Evolutionary conservation across 208 protist species (phyloP).

Genomic region (Wallacemonas sp.): DNA sequence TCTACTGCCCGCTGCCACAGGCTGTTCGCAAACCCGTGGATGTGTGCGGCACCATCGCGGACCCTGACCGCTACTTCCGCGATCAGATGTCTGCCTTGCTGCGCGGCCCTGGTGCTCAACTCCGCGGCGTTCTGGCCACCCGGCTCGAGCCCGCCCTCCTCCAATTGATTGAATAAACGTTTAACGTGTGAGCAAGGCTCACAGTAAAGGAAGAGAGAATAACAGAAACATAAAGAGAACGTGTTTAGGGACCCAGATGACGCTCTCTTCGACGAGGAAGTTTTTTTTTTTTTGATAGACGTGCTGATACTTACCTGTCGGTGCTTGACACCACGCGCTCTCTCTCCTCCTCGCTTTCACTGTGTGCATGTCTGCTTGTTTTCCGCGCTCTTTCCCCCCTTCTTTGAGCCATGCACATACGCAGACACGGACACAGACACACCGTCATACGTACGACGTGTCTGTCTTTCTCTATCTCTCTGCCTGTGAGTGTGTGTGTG

Average conservation of each 20-base stretch:
- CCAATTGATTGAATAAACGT: conserved; percentile 50
- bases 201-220: background rate
- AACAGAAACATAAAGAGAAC: background rate
- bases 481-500: background rate
- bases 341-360: too few relatives aligned
- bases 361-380: too few relatives aligned
- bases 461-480: background rate
- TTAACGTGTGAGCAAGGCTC: too few relatives aligned
- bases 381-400: too few relatives aligned
- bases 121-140: conserved; percentile 40
- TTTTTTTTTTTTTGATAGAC: too few relatives aligned
- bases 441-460: conserved; percentile 1
- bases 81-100: conserved; percentile 58
- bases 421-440: conserved; percentile 1
- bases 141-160: conserved; percentile 50
- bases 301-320: too few relatives aligned
- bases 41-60: conserved; percentile 58
- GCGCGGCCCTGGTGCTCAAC: conserved; percentile 31
- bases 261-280: too few relatives aligned
- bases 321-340: too few relatives aligned
- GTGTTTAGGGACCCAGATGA: too few relatives aligned
- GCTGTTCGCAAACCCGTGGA: conserved; percentile 70
- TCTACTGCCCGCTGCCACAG: conserved; percentile 75
- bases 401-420: background rate
- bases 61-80: conserved; percentile 72